A percentile compares a stretch with the other conserved stretches of the same genome.
Conservation (phyloP, 441 rosid species). For the Euphorbia corollata region DNA sequence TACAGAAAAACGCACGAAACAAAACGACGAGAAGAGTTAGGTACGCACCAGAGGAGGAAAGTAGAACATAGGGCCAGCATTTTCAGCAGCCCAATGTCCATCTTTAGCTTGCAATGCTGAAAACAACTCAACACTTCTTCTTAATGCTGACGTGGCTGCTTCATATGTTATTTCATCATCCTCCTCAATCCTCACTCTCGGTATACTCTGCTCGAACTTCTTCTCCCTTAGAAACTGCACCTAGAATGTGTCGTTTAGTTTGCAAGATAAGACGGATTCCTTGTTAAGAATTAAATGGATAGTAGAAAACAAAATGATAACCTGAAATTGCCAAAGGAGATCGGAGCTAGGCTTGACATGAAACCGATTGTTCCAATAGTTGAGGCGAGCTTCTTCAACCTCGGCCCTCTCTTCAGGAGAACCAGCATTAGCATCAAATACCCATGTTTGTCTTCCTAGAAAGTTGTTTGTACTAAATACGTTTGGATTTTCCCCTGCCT, state of each 20-base stretch:
- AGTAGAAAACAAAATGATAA: neutral
- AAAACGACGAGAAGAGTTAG: too few species aligned
- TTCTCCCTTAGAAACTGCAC: constrained; percentile 21
- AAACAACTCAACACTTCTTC: constrained; percentile 3
- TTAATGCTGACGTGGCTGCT: constrained; percentile 32
- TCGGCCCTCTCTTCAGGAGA: constrained; percentile 26
- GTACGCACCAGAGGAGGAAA: constrained; percentile 36
- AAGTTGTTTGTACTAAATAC: constrained; percentile 40
- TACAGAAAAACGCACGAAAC: neutral
- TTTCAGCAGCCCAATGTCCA: constrained; percentile 58
- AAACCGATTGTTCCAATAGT: constrained; percentile 30
- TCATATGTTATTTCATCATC: constrained; percentile 26
- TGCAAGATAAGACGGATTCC: too few species aligned
- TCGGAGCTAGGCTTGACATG: constrained; percentile 35
- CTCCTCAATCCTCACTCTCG: constrained; percentile 6
- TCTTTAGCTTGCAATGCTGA: neutral
- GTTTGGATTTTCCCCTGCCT: constrained; percentile 19
- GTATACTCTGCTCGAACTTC: constrained; percentile 18
- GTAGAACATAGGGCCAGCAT: constrained; percentile 41
- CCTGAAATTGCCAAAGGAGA: constrained; percentile 49
- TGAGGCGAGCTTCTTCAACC: constrained; percentile 35
- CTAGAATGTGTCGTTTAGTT: too few species aligned
- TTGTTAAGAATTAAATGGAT: too few species aligned
- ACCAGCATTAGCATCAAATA: constrained; percentile 33
- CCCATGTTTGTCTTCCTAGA: constrained; percentile 43